Percentiles rank a stretch among this genome's conserved stretches.
Conservation (phyloP, 164 flowering plant species). For the Stephania yunnanensis region DNA sequence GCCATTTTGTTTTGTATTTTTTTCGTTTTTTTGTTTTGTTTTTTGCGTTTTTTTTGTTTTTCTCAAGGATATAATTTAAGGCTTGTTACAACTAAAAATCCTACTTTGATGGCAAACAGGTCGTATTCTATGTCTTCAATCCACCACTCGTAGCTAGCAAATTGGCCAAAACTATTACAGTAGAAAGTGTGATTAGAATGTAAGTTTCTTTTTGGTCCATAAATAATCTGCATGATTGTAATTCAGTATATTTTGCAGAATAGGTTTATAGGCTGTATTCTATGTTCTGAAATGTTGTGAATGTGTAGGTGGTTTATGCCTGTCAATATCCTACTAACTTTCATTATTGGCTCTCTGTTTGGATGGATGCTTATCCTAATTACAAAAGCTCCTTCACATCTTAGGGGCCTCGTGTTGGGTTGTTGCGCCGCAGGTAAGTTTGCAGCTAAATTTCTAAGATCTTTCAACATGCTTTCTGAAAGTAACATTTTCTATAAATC, state of each 20-base stretch:
- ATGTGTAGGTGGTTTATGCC: conserved; percentile 96
- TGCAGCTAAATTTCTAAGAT: background rate
- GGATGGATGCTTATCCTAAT: conserved; percentile 57
- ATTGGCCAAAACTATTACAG: conserved; percentile 55
- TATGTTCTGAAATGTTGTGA: background rate
- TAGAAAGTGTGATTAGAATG: conserved; percentile 44
- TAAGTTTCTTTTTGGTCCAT: conserved; percentile 29
- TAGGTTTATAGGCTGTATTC: background rate
- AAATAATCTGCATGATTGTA: background rate
- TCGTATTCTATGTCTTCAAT: conserved; percentile 62
- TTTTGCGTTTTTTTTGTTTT: too few relatives aligned
- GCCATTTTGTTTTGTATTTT: too few relatives aligned
- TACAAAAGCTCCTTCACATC: conserved; percentile 54
- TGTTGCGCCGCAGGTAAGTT: conserved; percentile 73
- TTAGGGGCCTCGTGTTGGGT: conserved; percentile 67
- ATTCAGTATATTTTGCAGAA: background rate
- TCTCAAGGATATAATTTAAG: too few relatives aligned
- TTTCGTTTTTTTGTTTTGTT: too few relatives aligned
- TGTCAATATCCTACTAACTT: conserved; percentile 59
- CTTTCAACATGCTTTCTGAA: background rate
- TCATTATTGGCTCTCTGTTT: conserved; percentile 56
- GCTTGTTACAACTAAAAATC: conserved; percentile 1
- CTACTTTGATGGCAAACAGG: conserved; percentile 31
- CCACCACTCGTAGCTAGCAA: conserved; percentile 59
- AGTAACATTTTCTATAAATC: background rate